Percentiles rank a stretch among this genome's conserved stretches.
phyloP scores from a whole-genome alignment of 345 rosid species.

The Pugionium dolabratum region DNA sequence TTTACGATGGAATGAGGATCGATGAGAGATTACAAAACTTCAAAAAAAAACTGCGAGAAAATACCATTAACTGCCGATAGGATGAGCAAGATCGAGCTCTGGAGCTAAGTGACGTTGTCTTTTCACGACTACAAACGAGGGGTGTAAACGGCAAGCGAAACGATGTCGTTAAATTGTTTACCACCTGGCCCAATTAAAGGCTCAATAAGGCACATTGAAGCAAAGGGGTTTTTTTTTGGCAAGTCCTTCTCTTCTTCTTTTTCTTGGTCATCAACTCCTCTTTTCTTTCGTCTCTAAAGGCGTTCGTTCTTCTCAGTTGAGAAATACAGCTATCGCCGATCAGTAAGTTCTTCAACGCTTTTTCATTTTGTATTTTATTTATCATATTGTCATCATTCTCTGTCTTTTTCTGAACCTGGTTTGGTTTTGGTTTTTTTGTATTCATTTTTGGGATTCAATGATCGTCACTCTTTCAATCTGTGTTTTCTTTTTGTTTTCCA shows the following conservation, averaged over 20 bases:
- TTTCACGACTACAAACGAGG: slow-evolving; percentile 6
- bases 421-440: neutral
- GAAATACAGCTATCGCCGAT: slow-evolving; percentile 15
- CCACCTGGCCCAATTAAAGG: neutral
- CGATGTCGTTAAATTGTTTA: neutral
- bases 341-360: slow-evolving; percentile 23
- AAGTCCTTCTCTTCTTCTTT: too few species aligned
- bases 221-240: too few species aligned
- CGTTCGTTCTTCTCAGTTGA: slow-evolving; percentile 18
- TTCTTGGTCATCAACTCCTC: slow-evolving; percentile 19
- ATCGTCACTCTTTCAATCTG: slow-evolving; percentile 25
- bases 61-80: slow-evolving; percentile 18
- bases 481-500: neutral
- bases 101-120: slow-evolving; percentile 26
- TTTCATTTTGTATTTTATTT: neutral
- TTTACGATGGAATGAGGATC: neutral
- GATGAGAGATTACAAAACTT: neutral
- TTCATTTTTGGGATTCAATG: slow-evolving; percentile 27
- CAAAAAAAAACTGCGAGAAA: slow-evolving; percentile 6
- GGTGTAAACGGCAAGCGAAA: neutral
- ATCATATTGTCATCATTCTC: neutral
- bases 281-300: slow-evolving; percentile 11
- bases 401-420: slow-evolving; percentile 4
- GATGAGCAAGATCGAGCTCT: slow-evolving; percentile 34
- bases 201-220: neutral